Conservation (phyloP, 139 green algal species). For the Axilococcus clingmanii region DNA sequence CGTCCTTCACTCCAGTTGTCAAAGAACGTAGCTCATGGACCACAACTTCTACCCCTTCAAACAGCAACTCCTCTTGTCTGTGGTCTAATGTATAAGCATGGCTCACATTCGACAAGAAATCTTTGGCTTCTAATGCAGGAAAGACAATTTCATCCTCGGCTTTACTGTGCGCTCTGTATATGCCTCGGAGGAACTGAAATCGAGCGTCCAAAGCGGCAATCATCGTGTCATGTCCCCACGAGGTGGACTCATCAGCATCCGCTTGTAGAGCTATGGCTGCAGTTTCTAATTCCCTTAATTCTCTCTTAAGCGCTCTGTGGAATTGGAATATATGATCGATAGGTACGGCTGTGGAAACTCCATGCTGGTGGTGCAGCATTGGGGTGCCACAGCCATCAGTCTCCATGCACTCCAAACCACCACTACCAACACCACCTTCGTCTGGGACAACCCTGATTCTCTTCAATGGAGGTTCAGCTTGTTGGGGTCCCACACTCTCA, state of each 20-base stretch:
- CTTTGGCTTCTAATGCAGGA: slow-evolving; percentile 89
- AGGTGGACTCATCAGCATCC: slow-evolving; percentile 2
- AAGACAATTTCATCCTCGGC: slow-evolving; percentile 98
- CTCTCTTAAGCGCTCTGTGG: slow-evolving; percentile 47
- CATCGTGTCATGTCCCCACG: not conserved
- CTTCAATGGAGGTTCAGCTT: not conserved
- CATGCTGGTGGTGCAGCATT: not conserved
- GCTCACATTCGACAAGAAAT: slow-evolving; percentile 84
- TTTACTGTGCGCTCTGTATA: slow-evolving; percentile 67
- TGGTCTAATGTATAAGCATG: slow-evolving; percentile 96
- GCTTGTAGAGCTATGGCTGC: slow-evolving; percentile 50
- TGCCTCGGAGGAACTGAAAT: slow-evolving; percentile 84
- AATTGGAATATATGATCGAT: slow-evolving; percentile 98
- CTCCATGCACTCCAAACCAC: not conserved
- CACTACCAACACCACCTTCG: not conserved
- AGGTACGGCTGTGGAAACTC: slow-evolving; percentile 35
- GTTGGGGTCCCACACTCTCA: not conserved
- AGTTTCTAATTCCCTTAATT: slow-evolving; percentile 74
- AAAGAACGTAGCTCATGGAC: too few relatives aligned
- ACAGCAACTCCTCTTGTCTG: slow-evolving; percentile 83
- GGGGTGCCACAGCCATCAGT: not conserved
- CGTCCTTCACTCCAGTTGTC: not conserved
- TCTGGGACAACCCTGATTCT: not conserved
- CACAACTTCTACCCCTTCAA: slow-evolving; percentile 52
- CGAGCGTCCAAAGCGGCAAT: slow-evolving; percentile 60